Evolutionary conservation across 495 filamentous ascomycete genomes (phyloP), one percentile per base, ranked within the genome.

Genomic region (Articulospora tetracladia): DNA sequence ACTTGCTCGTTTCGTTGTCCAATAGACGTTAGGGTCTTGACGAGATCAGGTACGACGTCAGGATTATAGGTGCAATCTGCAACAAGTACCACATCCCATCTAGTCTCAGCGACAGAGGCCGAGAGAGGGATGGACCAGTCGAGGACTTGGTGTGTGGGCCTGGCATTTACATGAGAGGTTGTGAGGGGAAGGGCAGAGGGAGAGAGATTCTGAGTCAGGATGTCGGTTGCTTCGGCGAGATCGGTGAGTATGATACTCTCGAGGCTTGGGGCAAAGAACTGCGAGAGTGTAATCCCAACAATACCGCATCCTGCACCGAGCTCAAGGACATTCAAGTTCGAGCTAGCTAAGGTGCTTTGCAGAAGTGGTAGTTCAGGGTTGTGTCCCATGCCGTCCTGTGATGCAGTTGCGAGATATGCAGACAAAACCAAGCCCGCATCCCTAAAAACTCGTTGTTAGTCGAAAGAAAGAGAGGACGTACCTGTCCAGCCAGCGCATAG

Each of bases 11-110:
- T 48, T 51, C 61, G 36, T 32, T 73, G 60, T 25, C 77, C 71
- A 44, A 97, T 68, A 8, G 75, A 75, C 20, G 73, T 70, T 15
- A 98, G 75, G 0, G 89, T 90, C 34, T 76, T 73, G 2, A 97
- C 90, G 32, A 98, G 76, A 11, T 84, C 79, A 17, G 88, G 88
- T 34, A 92, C 74, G 47, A 85, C 90, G 69, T 94, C 91, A 30
- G 84, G 79, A 70, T 98, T 98, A 74, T 98, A 98, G 12, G 92
- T 98, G 76, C 94, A 97, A 68, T 98, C 94, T 19, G 92, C 90
- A 1, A 96, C 79, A 4, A 96, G 70, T 23, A 97, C 77, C 30
- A 98, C 66, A 69, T 96, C 88, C 72, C 87, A 85, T 0, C 68
- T 63, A 24, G 70, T 71, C 1, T 73, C 67, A 25, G 65, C 66